Base-by-base conservation (phyloP, 306 rosid genomes). In the Quercus cerris region DNA sequence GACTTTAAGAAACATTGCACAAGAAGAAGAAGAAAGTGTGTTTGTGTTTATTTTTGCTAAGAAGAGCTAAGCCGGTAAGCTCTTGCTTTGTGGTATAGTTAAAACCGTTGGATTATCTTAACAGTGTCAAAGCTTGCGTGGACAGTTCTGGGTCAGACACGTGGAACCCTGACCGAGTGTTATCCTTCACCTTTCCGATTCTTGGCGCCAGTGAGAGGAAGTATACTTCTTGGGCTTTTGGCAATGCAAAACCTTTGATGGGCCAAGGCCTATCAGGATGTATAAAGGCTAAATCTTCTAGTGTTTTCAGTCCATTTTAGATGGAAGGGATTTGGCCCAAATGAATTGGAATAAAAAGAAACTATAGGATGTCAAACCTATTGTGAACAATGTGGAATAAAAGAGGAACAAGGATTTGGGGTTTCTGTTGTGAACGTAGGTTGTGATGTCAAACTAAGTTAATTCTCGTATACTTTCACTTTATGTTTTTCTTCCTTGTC, bases 1-100 rank as follows among this genome's bases (percentile, higher is more conserved):
- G 55, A 68, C 66, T 78, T 56, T 69, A 64, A 73, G 83, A 61
- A 82, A 82, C 88, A 85, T 85, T 72, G 56, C 38, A 20, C 67
- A 51, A 19, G 20, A 9, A 9, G 35, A 19, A 31, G 70, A 6
- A 31, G 49, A 12, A 61, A 61, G 68, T 1, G 68, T 25, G 17
- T 3, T 17, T 62, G 20, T 8, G 9, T 27, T 15, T 12, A 4
- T 7, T 18, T 33, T 17, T 18, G 54, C 54, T 12, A 49, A 33
- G 38, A 3, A 49, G 54, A 46, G 54, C 15, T 49, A 12, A 49
- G 54, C 54, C 7, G 1, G 38, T 33, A 5, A 64, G 70, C 70
- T 64, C 2, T 11, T 5, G 71, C 13, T 25, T 8, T 9, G 72
- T 67, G 52, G 72, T 67, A 19, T 49, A 35, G 72, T 67, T 33